Percentiles rank a stretch among this genome's conserved stretches.
phyloP scores from a whole-genome alignment of 2,329 filamentous ascomycete species.

The Didymella exigua region DNA sequence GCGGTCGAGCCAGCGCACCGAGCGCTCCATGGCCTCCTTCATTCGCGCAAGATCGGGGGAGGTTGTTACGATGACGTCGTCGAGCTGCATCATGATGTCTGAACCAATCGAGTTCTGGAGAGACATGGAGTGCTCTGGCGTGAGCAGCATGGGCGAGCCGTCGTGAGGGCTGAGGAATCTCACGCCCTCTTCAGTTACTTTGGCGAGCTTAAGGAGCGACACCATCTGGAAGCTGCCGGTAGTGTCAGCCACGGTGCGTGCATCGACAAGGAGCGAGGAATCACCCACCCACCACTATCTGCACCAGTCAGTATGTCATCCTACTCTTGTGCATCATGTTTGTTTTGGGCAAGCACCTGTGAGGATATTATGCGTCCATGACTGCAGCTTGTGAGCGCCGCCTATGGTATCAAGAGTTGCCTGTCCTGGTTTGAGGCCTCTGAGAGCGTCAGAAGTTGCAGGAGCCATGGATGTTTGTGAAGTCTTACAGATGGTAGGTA shows the following conservation, averaged over 20 bases:
- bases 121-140: slow-evolving; percentile 94
- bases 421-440: slow-evolving; percentile 90
- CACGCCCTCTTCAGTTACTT: slow-evolving; percentile 93
- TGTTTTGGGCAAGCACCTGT: slow-evolving; percentile 59
- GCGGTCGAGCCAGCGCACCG: slow-evolving; percentile 92
- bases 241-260: slow-evolving; percentile 35
- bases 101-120: slow-evolving; percentile 91
- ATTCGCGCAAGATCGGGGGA: slow-evolving; percentile 88
- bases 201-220: slow-evolving; percentile 88
- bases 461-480: background rate
- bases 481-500: slow-evolving; percentile 79
- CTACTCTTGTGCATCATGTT: background rate
- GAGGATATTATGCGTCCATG: slow-evolving; percentile 93
- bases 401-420: slow-evolving; percentile 84
- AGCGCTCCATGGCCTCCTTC: slow-evolving; percentile 92
- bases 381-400: slow-evolving; percentile 91
- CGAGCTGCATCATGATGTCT: slow-evolving; percentile 99
- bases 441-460: slow-evolving; percentile 32
- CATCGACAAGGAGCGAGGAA: slow-evolving; percentile 20
- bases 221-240: slow-evolving; percentile 92
- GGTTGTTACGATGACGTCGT: slow-evolving; percentile 96
- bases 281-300: slow-evolving; percentile 55
- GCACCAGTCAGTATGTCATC: slow-evolving; percentile 34
- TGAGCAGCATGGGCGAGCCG: slow-evolving; percentile 92
- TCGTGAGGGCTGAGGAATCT: slow-evolving; percentile 96